phyloP scores from a whole-genome alignment of 2,329 filamentous ascomycete species.

The Ceratocystis harringtonii region DNA sequence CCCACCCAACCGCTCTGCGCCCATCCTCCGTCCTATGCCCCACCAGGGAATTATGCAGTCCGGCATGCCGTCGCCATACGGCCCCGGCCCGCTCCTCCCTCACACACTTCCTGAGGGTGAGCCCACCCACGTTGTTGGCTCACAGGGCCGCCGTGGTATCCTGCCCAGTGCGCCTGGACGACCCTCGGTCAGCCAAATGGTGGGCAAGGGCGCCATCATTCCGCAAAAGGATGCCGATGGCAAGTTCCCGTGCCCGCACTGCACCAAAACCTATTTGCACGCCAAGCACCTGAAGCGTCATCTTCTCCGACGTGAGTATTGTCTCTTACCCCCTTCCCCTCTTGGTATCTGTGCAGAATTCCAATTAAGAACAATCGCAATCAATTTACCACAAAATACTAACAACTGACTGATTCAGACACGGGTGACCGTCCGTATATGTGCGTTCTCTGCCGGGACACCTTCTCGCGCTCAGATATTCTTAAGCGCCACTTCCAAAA shows the following conservation, averaged over 20 bases:
- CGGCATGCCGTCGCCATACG: slow-evolving; percentile 40
- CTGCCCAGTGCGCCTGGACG: slow-evolving; percentile 79
- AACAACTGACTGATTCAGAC: slow-evolving; percentile 38
- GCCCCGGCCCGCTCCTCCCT: slow-evolving; percentile 34
- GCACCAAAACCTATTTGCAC: slow-evolving; percentile 94
- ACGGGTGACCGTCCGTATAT: slow-evolving; percentile 96
- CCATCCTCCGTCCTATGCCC: slow-evolving; percentile 55
- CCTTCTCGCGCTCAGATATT: slow-evolving; percentile 94
- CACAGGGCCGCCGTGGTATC: slow-evolving; percentile 82
- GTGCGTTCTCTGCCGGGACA: slow-evolving; percentile 95
- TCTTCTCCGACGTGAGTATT: slow-evolving; percentile 76
- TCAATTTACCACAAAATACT: no score
- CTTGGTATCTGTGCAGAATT: no score
- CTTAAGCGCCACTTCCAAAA: slow-evolving; percentile 98
- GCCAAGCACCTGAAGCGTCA: slow-evolving; percentile 96
- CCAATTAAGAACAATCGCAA: no score
- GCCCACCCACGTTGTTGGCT: slow-evolving; percentile 85
- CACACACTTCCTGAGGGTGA: slow-evolving; percentile 42
- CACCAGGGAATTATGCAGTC: slow-evolving; percentile 47
- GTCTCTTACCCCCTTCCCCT: not conserved
- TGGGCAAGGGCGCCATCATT: slow-evolving; percentile 65
- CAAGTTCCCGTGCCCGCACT: slow-evolving; percentile 95
- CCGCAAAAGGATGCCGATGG: slow-evolving; percentile 92
- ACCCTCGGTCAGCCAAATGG: slow-evolving; percentile 50
- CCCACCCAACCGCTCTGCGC: slow-evolving; percentile 41